Base-by-base conservation (phyloP, 2,329 filamentous ascomycete genomes). In the Aspergillus quadricinctus region DNA sequence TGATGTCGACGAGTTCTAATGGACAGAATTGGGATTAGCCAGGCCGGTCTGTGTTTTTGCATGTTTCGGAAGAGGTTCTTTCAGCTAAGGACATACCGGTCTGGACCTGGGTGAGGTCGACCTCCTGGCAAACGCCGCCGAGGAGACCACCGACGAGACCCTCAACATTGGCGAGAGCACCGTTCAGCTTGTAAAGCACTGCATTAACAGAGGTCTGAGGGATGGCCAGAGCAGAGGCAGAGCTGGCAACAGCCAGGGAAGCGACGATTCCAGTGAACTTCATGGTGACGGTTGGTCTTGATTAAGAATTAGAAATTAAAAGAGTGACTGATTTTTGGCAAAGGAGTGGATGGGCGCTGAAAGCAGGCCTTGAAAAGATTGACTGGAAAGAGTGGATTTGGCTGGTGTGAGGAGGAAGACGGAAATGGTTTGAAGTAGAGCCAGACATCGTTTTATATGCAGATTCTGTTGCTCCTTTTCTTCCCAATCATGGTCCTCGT, bases 221-320 rank as follows among this genome's bases (percentile, higher is more conserved):
- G 29, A 73, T 57, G 46, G 68, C 69, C 35, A 64, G 65, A 29
- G 69, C 64, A 41, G 65, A 67, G 48, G 64, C 66, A 57, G 65
- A 56, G 59, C 69, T 61, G 53, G 66, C 66, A 52, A 73, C 45
- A 45, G 69, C 69, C 27, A 74, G 60, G 37, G 70, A 66, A 53
- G 67, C 54, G 43, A 67, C 49, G 52, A 74, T 61, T 64, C 67
- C 67, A 61, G 69, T 68, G 66, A 73, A 68, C 68, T 72, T 74
- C 72, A 73, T 74, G 57, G 45, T 71, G 57, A 56, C 55, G 51
- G 49, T 62, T 59, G 19, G 40, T 31, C 27, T 55, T 49, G 41
- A 46, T 45, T 55, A 48, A 46, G 25, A 27, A 43, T 52, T 53
- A 40, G 48, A 19, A 55, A 61, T 11, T 57, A 68, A 67, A 55